Conservation (phyloP, 2,329 filamentous ascomycete species). For the Aureobasidium pullulans region DNA sequence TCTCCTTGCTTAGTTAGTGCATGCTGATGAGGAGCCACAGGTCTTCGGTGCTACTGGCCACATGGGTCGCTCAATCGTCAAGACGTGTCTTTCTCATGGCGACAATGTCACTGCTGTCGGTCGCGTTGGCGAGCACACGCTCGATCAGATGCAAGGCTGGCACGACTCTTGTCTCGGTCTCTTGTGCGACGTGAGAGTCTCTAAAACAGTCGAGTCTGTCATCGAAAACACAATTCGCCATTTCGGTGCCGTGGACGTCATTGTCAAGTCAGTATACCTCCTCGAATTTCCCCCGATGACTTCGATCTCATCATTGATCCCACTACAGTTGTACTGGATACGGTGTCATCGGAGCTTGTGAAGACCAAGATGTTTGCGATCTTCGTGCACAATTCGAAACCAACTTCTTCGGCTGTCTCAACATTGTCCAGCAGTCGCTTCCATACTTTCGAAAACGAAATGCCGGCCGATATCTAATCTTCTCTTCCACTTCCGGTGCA, state of each 20-base stretch:
- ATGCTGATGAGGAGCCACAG: slow-evolving; percentile 35
- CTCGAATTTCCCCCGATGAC: not conserved
- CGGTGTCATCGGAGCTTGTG: slow-evolving; percentile 89
- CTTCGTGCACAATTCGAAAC: slow-evolving; percentile 95
- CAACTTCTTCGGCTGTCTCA: slow-evolving; percentile 91
- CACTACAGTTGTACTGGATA: slow-evolving; percentile 68
- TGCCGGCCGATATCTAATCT: slow-evolving; percentile 79
- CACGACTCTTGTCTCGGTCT: slow-evolving; percentile 67
- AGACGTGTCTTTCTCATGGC: slow-evolving; percentile 68
- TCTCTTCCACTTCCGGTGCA: slow-evolving; percentile 85
- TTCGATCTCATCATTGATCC: not conserved
- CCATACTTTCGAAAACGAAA: slow-evolving; percentile 64
- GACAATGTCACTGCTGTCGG: slow-evolving; percentile 85
- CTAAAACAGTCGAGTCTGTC: slow-evolving; percentile 66
- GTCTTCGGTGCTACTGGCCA: slow-evolving; percentile 96
- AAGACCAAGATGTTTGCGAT: slow-evolving; percentile 94
- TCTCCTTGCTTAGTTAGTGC: slow-evolving; percentile 5
- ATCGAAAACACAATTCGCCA: slow-evolving; percentile 62
- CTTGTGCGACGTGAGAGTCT: slow-evolving; percentile 83
- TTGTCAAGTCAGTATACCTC: slow-evolving; percentile 56
- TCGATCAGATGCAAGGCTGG: slow-evolving; percentile 63
- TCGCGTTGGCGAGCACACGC: slow-evolving; percentile 67
- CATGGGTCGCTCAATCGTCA: slow-evolving; percentile 85
- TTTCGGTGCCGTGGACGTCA: slow-evolving; percentile 74
- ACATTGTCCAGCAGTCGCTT: slow-evolving; percentile 83